phyloP scores from a whole-genome alignment of 1,284 basidiomycete species.

The Phaffia rhodozyma region DNA sequence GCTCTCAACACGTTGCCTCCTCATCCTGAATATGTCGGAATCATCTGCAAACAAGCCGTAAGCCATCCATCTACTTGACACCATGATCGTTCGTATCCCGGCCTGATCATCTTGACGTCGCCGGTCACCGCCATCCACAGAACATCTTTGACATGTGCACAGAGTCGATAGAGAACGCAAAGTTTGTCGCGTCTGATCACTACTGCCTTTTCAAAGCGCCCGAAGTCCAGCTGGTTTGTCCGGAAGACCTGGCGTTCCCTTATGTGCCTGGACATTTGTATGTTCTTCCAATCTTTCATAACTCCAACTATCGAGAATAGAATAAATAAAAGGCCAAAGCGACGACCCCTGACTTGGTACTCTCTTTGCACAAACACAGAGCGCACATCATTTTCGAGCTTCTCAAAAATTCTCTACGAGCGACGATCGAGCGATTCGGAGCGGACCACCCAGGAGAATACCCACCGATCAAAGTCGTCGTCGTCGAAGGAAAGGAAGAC shows the following conservation, averaged over 20 bases:
- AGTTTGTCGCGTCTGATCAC: constrained; percentile 97
- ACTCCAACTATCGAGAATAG: not conserved
- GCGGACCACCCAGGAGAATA: constrained; percentile 66
- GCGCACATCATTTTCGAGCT: constrained; percentile 95
- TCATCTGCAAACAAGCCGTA: constrained; percentile 90
- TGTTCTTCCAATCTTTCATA: constrained; percentile 18
- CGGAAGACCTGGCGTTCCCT: constrained; percentile 72
- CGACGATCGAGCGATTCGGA: constrained; percentile 82
- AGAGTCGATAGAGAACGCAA: constrained; percentile 96
- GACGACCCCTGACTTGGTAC: not conserved
- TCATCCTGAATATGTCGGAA: constrained; percentile 88
- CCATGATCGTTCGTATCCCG: constrained; percentile 4
- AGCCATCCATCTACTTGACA: constrained; percentile 29
- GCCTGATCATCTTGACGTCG: not conserved
- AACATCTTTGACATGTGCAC: constrained; percentile 93
- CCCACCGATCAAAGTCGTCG: constrained; percentile 93
- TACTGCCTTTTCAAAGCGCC: constrained; percentile 90
- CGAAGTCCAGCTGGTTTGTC: constrained; percentile 93
- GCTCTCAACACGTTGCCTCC: constrained; percentile 80
- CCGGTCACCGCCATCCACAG: constrained; percentile 29
- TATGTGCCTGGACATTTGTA: constrained; percentile 90
- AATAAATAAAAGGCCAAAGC: too few relatives aligned
- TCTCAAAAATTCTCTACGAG: constrained; percentile 95
- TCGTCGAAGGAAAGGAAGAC: constrained; percentile 84
- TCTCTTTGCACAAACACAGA: constrained; percentile 20